Percentiles rank a stretch among this genome's conserved stretches.
phyloP scores from a whole-genome alignment of 305 asterid species.

The Coffea humblotiana region DNA sequence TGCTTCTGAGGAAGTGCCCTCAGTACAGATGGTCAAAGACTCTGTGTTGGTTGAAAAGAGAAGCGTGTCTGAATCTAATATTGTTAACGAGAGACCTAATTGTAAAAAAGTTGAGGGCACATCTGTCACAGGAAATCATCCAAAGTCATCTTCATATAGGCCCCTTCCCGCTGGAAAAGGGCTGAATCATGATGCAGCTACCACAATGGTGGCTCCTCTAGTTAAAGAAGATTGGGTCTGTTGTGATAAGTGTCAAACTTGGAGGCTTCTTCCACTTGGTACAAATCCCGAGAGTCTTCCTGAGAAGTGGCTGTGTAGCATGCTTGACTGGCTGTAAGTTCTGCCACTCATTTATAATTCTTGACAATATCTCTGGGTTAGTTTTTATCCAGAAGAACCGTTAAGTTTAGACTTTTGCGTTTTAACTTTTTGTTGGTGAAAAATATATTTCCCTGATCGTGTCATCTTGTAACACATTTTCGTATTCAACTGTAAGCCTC shows the following conservation, averaged over 20 bases:
- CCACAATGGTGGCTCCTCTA: slow-evolving; percentile 51
- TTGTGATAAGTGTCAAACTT: slow-evolving; percentile 82
- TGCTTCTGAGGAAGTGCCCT: slow-evolving; percentile 30
- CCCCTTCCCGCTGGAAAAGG: slow-evolving; percentile 43
- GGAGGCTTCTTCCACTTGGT: slow-evolving; percentile 96
- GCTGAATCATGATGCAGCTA: slow-evolving; percentile 48
- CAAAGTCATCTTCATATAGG: slow-evolving; percentile 38
- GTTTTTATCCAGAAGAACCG: neutral
- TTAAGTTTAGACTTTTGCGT: neutral
- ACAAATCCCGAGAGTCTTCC: slow-evolving; percentile 80
- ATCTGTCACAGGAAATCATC: slow-evolving; percentile 36
- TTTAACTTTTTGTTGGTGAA: neutral
- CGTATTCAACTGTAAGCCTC: neutral
- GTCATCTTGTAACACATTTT: neutral
- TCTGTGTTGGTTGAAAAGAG: slow-evolving; percentile 26
- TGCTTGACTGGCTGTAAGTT: slow-evolving; percentile 99
- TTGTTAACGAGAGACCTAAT: slow-evolving; percentile 45
- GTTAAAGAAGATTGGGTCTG: slow-evolving; percentile 86
- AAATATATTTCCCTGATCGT: neutral
- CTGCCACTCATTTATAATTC: slow-evolving; percentile 20
- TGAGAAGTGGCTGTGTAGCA: slow-evolving; percentile 85
- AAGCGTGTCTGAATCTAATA: slow-evolving; percentile 37
- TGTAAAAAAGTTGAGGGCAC: slow-evolving; percentile 41
- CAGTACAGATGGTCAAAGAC: slow-evolving; percentile 22
- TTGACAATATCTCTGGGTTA: neutral